These are phyloP conservation scores for Lichtheimia corymbifera DNA, from an alignment of 371 early-diverging fungal genomes.

Conservation along the genomic window DNA sequence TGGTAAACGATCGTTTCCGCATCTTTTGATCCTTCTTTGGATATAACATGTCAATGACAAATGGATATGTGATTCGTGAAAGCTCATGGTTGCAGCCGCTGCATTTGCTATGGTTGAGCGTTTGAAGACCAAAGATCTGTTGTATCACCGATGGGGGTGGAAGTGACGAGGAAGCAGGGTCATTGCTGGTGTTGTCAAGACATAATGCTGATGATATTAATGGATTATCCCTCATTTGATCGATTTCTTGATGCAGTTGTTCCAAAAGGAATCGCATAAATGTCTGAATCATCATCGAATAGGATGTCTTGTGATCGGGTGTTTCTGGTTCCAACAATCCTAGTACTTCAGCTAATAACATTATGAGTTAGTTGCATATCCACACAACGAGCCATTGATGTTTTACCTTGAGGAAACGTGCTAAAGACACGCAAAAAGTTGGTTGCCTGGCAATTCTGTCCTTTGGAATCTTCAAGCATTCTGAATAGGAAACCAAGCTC, in stretches of 20 bases:
- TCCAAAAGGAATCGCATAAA: constrained; percentile 90
- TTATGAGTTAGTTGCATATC: neutral
- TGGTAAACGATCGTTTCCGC: constrained; percentile 55
- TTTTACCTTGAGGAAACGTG: constrained; percentile 79
- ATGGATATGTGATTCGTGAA: constrained; percentile 67
- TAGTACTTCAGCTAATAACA: constrained; percentile 64
- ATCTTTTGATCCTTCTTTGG: constrained; percentile 50
- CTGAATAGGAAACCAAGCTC: constrained; percentile 91
- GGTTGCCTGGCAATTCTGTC: constrained; percentile 93
- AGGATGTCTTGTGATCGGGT: constrained; percentile 59
- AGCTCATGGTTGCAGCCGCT: constrained; percentile 61
- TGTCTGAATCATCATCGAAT: constrained; percentile 78
- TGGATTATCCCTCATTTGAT: constrained; percentile 30
- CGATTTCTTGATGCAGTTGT: constrained; percentile 79
- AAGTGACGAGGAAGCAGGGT: neutral
- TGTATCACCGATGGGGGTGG: constrained; percentile 61
- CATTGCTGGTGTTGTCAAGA: neutral
- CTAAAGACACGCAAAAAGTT: constrained; percentile 85
- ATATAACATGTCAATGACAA: constrained; percentile 81
- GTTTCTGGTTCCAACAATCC: constrained; percentile 85
- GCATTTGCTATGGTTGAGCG: constrained; percentile 65
- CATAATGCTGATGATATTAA: constrained; percentile 29
- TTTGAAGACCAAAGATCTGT: constrained; percentile 71
- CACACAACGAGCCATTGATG: neutral
- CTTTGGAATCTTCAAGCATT: constrained; percentile 87